phyloP scores from a whole-genome alignment of 148 eudicot genomes.

The Salicornia ramosissima region DNA sequence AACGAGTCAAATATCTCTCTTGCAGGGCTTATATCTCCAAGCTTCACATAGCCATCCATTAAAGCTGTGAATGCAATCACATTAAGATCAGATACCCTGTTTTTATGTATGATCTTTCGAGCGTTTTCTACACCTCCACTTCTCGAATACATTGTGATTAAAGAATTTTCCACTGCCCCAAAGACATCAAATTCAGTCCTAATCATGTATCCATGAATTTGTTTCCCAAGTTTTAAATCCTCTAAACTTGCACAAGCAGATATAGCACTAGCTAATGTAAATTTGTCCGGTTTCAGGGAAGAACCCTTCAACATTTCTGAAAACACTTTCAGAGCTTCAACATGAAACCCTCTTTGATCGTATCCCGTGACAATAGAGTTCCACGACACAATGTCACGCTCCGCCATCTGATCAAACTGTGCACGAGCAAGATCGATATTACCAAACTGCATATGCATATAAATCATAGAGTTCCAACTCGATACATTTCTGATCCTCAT shows the following conservation, averaged over 20 bases:
- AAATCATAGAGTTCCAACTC: conserved; percentile 57
- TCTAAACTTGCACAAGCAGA: conserved; percentile 36
- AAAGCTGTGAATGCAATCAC: conserved; percentile 42
- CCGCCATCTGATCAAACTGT: conserved; percentile 58
- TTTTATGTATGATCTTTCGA: conserved; percentile 27
- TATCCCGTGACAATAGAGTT: conserved; percentile 38
- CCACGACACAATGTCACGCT: conserved; percentile 49
- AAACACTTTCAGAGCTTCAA: conserved; percentile 32
- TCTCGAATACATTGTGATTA: conserved; percentile 40
- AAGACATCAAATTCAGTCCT: conserved; percentile 23
- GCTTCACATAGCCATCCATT: conserved; percentile 42
- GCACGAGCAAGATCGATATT: conserved; percentile 38
- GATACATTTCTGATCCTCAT: conserved; percentile 48
- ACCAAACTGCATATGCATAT: conserved; percentile 57
- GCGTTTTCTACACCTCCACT: conserved; percentile 36
- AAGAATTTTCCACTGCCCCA: conserved; percentile 40
- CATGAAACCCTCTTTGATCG: conserved; percentile 30
- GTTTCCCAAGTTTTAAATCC: conserved; percentile 31
- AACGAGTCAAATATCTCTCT: conserved; percentile 38
- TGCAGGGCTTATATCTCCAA: conserved; percentile 37
- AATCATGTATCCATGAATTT: conserved; percentile 34
- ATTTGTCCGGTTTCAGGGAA: conserved; percentile 29
- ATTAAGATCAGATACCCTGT: conserved; percentile 30
- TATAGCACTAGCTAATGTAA: conserved; percentile 37
- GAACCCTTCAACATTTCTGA: conserved; percentile 31